A percentile compares a stretch with the other conserved stretches of the same genome.
Evolutionary conservation across 257 asterid genomes (phyloP).

Genomic region (Solanum sejunctum): DNA sequence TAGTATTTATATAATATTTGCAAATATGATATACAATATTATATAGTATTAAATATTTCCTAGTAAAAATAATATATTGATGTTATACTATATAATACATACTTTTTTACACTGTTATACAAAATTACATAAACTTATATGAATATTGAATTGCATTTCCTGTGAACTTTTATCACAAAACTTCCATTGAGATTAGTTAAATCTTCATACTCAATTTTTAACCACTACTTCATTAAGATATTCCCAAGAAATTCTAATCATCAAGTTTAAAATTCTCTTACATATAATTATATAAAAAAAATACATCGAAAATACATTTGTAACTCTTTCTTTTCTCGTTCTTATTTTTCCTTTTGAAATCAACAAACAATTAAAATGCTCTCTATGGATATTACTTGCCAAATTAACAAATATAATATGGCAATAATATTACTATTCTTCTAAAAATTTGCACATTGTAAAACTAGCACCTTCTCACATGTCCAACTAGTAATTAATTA

Average conservation of each 20-base stretch:
- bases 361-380: background rate
- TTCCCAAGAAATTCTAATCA: background rate
- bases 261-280: background rate
- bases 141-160: background rate
- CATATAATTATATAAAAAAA: background rate
- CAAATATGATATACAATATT: no score
- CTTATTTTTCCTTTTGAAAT: background rate
- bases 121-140: no score
- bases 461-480: background rate
- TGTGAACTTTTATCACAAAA: background rate
- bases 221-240: background rate
- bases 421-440: background rate
- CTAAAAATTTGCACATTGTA: background rate
- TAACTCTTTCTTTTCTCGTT: background rate
- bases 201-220: background rate
- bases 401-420: background rate
- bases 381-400: background rate
- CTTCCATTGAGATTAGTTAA: background rate
- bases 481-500: background rate
- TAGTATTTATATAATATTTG: no score
- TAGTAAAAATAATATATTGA: no score
- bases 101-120: no score
- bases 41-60: no score
- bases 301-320: background rate
- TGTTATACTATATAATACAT: no score